phyloP scores from a whole-genome alignment of 2,329 filamentous ascomycete genomes.

The Fusarium caatingaense region DNA sequence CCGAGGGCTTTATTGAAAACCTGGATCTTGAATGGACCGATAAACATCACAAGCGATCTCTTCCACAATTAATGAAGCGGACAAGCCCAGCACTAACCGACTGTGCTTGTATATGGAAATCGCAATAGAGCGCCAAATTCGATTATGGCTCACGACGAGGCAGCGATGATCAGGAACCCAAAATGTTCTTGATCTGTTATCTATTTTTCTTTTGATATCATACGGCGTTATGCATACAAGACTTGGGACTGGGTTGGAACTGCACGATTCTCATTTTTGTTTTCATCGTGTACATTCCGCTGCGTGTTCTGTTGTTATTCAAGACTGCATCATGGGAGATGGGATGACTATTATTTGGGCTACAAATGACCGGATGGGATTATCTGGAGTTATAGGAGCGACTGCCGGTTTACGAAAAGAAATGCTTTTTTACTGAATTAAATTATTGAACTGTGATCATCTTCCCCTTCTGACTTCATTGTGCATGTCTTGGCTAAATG shows the following conservation, averaged over 20 bases:
- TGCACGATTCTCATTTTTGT: constrained; percentile 12
- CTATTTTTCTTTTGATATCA: constrained; percentile 12
- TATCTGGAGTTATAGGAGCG: constrained; percentile 38
- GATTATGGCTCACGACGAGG: not conserved
- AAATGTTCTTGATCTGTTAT: not conserved
- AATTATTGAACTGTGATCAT: constrained; percentile 4
- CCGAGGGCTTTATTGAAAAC: not conserved
- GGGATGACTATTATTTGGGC: constrained; percentile 23
- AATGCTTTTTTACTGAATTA: constrained; percentile 23
- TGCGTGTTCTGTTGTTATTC: constrained; percentile 31
- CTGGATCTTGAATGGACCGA: constrained; percentile 1
- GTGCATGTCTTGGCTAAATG: not conserved
- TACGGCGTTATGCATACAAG: constrained; percentile 31
- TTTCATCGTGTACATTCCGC: constrained; percentile 14
- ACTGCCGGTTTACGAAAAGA: constrained; percentile 32
- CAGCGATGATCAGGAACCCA: not conserved
- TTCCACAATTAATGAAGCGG: constrained; percentile 33
- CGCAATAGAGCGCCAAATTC: constrained; percentile 49
- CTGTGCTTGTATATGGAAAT: constrained; percentile 67
- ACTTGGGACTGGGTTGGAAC: constrained; percentile 15
- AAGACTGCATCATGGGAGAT: constrained; percentile 31
- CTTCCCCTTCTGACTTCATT: not conserved
- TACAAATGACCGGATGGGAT: constrained; percentile 23
- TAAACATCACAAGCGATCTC: constrained; percentile 12
- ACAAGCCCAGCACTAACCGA: constrained; percentile 56